Conservation (phyloP, 108 stramenopile species). For the Aureococcus anophagefferens region DNA sequence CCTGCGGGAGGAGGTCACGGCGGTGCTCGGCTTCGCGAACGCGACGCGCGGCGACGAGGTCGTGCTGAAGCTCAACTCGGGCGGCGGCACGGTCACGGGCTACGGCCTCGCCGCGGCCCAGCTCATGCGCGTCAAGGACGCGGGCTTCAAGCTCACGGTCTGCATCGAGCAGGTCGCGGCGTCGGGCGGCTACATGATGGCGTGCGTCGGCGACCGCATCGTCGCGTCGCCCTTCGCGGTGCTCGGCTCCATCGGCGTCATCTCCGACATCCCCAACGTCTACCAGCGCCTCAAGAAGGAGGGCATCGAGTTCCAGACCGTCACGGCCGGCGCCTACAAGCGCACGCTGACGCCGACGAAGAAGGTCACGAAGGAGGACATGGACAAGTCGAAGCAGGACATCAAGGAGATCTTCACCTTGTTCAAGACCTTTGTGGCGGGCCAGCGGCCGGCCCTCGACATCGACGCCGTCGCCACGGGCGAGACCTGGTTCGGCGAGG, state of each 20-base stretch:
- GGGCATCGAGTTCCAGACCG: constrained; percentile 82
- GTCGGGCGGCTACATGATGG: constrained; percentile 52
- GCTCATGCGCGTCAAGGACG: constrained; percentile 60
- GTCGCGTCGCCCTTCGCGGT: constrained; percentile 40
- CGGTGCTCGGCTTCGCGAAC: constrained; percentile 29
- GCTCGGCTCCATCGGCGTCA: constrained; percentile 33
- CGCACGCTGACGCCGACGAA: constrained; percentile 81
- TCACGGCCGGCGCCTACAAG: constrained; percentile 86
- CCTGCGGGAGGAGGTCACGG: constrained; percentile 81
- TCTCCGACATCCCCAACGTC: constrained; percentile 72
- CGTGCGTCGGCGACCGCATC: constrained; percentile 37
- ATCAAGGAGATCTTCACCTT: constrained; percentile 62
- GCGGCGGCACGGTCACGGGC: constrained; percentile 86
- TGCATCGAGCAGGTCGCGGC: constrained; percentile 91
- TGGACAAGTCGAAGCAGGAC: constrained; percentile 65
- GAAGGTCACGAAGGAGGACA: constrained; percentile 72
- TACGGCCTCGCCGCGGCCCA: constrained; percentile 84
- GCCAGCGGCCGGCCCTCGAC: constrained; percentile 68
- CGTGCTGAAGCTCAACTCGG: constrained; percentile 64
- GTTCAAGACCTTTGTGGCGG: constrained; percentile 67
- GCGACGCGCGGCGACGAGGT: constrained; percentile 69
- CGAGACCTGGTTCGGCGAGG: constrained; percentile 83
- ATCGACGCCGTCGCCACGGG: constrained; percentile 82
- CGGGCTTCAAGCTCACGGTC: constrained; percentile 69
- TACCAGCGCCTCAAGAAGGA: constrained; percentile 73